phyloP scores from a whole-genome alignment of 768 basidiomycete genomes.

The Austroboletus eburneus region DNA sequence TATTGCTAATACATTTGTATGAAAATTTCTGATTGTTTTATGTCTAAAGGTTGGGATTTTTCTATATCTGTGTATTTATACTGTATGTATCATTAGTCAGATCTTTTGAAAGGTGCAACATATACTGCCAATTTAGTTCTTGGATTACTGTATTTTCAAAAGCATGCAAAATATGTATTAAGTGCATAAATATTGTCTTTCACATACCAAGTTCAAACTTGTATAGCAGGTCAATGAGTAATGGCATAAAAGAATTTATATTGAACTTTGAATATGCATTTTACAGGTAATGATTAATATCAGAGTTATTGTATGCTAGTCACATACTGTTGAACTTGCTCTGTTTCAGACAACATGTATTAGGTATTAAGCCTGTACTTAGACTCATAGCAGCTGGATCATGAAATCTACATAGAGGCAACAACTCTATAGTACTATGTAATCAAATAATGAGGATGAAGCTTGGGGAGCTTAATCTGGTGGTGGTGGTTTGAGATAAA shows the following conservation, averaged over 20 bases:
- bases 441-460: too few relatives aligned
- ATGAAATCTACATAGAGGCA: too few relatives aligned
- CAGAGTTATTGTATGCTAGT: too few relatives aligned
- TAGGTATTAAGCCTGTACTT: too few relatives aligned
- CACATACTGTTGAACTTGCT: too few relatives aligned
- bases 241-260: slow-evolving; percentile 17
- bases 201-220: slow-evolving; percentile 25
- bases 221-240: slow-evolving; percentile 20
- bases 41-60: slow-evolving; percentile 31
- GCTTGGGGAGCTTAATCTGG: too few relatives aligned
- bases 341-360: too few relatives aligned
- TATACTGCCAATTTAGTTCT: slow-evolving; percentile 15
- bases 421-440: too few relatives aligned
- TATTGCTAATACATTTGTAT: slow-evolving; percentile 33
- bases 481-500: too few relatives aligned
- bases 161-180: slow-evolving; percentile 17
- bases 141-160: slow-evolving; percentile 1
- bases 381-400: too few relatives aligned
- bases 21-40: slow-evolving; percentile 30
- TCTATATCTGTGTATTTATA: slow-evolving; percentile 24
- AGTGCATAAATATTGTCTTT: slow-evolving; percentile 21
- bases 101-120: too few relatives aligned
- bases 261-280: background rate
- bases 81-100: background rate
- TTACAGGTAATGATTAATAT: slow-evolving; percentile 23